Evolutionary conservation across 2,329 filamentous ascomycete genomes (phyloP), one percentile per base, ranked within the genome.

Genomic region (Aureobasidium sp.): DNA sequence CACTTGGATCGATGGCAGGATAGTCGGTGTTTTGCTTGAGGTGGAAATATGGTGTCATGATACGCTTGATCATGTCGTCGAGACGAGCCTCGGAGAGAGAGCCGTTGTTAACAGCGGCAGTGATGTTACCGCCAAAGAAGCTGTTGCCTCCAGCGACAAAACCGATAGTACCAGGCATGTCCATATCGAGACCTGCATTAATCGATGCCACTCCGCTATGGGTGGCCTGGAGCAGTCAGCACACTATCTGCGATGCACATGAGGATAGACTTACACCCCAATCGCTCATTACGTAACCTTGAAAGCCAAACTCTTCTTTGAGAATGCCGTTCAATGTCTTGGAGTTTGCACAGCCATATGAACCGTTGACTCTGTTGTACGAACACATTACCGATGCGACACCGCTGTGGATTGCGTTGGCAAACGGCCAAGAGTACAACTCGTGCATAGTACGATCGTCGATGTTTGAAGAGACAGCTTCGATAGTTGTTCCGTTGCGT

Each of bases 221-320:
- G 0, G 76, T 76, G 0, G 75, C 81, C 27, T 68, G 68, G 75
- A 81, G 22, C 1, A n/a, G 36, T 53, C 31, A 62, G 31, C 17
- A 55, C 7, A 15, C 17, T 6, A 12, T 37, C 1, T 2, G 12
- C n/a, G 34, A 4, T 12, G 12, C 8, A 11, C 17, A 34, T 34
- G 42, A 22, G 62, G 73, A 74, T 64, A 74, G 4, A 34, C 74
- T 22, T 44, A 63, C 65, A 53, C 67, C 52, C 65, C 91, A 96
- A 71, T 96, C 92, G 0, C 85, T 88, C 79, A 94, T 89, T 12
- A 94, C 84, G 62, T 58, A 66, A 20, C 90, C 90, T 70, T 94
- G 89, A 69, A 95, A 94, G 7, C 89, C 90, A 0, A 93, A 78
- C 70, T 94, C 90, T 64, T 92, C 89, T 69, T 94, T 94, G 42